Evolutionary conservation across 805 yeast species (phyloP), one percentile per base, ranked within the genome.

Genomic region (Cyberlindnera saturnus): DNA sequence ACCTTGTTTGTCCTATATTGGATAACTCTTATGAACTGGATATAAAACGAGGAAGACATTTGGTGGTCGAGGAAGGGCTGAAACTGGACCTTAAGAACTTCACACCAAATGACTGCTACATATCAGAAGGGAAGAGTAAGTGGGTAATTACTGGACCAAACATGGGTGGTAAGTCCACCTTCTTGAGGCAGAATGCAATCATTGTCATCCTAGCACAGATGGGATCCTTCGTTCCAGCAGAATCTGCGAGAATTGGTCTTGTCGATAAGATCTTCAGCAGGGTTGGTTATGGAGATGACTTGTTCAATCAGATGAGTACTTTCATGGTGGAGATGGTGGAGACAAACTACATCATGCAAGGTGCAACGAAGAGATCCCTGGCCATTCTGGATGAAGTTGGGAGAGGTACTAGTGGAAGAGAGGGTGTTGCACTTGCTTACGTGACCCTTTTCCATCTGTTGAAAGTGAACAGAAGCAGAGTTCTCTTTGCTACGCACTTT

Each of bases 401-500:
- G 5, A 76, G 99, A 57, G 74, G 76, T 15, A 71, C 76, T 1
- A 74, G 81, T 40, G 83, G 97, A 0, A 86, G 87, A 61, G 99
- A 93, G 64, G 99, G 99, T 0, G 89, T 91, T 65, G 98, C 98
- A 0, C 74, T 93, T 32, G 99, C 99, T 0, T 91, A 95, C 89
- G 85, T 97, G 0, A 91, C 93, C 37, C 81, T 91, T 47, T 91
- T 86, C 56, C 82, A 86, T 64, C 75, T 93, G 47, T 79, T 89
- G 8, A 70, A 70, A n/a, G 69, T 80, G 33, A 79, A 86, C 42
- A 70, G 74, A 35, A 81, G 96, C 48, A 85, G 90, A 62, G 81
- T 93, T 0, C 62, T 93, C 43, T 93, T 93, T 70, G 97, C 99
- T 0, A 93, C 99, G 0, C 99, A 93, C 69, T 93, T 91, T 71